A percentile compares a stretch with the other conserved stretches of the same genome.
Evolutionary conservation across 805 yeast genomes (phyloP).

Genomic region (Scheffersomyces ergatensis): DNA sequence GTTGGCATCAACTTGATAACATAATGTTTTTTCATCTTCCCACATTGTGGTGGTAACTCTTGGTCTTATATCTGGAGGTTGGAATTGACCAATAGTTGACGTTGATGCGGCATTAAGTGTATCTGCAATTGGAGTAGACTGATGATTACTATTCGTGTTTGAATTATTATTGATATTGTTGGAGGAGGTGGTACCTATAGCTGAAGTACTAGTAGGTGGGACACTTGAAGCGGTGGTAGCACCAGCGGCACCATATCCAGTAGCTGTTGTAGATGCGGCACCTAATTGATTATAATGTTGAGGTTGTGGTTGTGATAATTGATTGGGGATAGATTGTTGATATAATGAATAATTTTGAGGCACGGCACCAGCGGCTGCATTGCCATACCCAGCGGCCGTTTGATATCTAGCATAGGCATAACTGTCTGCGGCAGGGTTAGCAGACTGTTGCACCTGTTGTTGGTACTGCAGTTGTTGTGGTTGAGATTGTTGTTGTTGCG

Average conservation of each 20-base stretch:
- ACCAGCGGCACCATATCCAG: slow-evolving; percentile 6
- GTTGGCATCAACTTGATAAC: slow-evolving; percentile 83
- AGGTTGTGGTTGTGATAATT: slow-evolving; percentile 24
- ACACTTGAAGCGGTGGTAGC: slow-evolving; percentile 3
- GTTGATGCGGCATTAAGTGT: slow-evolving; percentile 13
- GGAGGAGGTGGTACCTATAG: background rate
- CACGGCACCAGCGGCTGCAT: slow-evolving; percentile 17
- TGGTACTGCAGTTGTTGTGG: background rate
- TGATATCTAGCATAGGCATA: slow-evolving; percentile 9
- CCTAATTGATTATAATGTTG: slow-evolving; percentile 19
- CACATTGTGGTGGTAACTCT: slow-evolving; percentile 83
- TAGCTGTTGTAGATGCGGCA: slow-evolving; percentile 7
- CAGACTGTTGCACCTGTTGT: slow-evolving; percentile 5
- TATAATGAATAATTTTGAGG: slow-evolving; percentile 18
- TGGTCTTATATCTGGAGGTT: slow-evolving; percentile 51
- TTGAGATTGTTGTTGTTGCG: background rate
- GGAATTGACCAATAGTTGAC: slow-evolving; percentile 42
- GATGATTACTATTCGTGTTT: background rate
- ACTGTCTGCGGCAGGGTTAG: slow-evolving; percentile 6
- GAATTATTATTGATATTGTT: slow-evolving; percentile 1
- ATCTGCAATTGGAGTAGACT: slow-evolving; percentile 15
- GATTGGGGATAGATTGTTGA: slow-evolving; percentile 21
- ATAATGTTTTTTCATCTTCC: slow-evolving; percentile 84
- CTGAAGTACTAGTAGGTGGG: slow-evolving; percentile 3
- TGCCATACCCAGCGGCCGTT: slow-evolving; percentile 4